These are phyloP conservation scores for Penicillium sp. DNA, from an alignment of 2,329 filamentous ascomycete genomes.

Conservation along the genomic window DNA sequence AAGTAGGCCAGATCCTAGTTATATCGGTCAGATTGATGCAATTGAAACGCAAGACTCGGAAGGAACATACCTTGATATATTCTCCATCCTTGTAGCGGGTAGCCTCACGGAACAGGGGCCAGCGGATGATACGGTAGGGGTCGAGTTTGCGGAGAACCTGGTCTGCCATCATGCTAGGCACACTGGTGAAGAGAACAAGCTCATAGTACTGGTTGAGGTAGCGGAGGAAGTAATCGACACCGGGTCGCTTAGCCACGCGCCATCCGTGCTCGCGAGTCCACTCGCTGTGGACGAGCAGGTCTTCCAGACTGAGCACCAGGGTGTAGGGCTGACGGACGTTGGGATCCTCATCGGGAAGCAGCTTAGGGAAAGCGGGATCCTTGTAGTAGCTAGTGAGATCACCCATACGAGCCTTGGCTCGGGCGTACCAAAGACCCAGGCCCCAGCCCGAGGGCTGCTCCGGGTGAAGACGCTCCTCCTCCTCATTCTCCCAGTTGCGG, in stretches of 20 bases:
- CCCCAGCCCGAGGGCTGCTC: conserved; percentile 78
- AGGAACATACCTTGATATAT: conserved; percentile 73
- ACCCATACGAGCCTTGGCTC: conserved; percentile 67
- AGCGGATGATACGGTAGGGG: conserved; percentile 90
- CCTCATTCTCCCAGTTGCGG: conserved; percentile 74
- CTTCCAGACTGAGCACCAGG: conserved; percentile 84
- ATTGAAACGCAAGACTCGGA: not conserved
- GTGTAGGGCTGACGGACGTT: conserved; percentile 83
- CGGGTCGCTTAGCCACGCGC: conserved; percentile 89
- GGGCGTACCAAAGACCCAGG: conserved; percentile 69
- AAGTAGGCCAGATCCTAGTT: conserved; percentile 88
- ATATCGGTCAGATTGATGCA: conserved; percentile 8
- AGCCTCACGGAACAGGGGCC: conserved; percentile 92
- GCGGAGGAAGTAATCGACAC: conserved; percentile 92
- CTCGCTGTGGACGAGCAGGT: conserved; percentile 88
- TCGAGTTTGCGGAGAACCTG: conserved; percentile 89
- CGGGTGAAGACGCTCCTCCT: conserved; percentile 64
- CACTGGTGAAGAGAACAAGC: conserved; percentile 87
- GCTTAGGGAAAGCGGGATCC: conserved; percentile 88
- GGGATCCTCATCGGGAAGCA: conserved; percentile 69
- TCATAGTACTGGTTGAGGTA: conserved; percentile 98
- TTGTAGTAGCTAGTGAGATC: conserved; percentile 88
- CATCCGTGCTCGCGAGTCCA: conserved; percentile 93
- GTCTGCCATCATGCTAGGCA: conserved; percentile 77
- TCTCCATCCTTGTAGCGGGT: conserved; percentile 94